A percentile compares a stretch with the other conserved stretches of the same genome.
Evolutionary conservation across 345 rosid genomes (phyloP).

Genomic region (Litchi chinensis): DNA sequence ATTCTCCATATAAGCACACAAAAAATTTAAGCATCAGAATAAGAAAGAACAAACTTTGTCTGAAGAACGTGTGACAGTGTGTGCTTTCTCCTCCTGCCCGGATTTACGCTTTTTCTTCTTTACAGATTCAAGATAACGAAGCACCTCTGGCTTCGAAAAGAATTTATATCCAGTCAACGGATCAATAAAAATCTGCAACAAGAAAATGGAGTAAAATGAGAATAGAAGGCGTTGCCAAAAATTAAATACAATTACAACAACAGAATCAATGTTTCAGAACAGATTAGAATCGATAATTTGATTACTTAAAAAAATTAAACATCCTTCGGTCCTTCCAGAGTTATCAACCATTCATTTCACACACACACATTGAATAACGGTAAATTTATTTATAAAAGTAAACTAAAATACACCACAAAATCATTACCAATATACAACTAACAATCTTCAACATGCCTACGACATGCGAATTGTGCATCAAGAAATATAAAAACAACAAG

Average conservation of each 20-base stretch:
- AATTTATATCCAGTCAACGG: slow-evolving; percentile 36
- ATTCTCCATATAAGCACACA: neutral
- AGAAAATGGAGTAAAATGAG: slow-evolving; percentile 8
- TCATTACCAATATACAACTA: neutral
- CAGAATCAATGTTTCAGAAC: neutral
- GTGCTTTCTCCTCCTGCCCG: slow-evolving; percentile 19
- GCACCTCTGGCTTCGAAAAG: slow-evolving; percentile 44
- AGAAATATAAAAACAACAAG: neutral
- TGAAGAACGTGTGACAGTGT: neutral
- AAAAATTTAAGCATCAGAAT: slow-evolving; percentile 3
- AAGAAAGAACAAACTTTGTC: slow-evolving; percentile 29
- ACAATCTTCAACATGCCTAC: neutral
- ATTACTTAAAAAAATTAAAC: neutral
- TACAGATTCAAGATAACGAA: slow-evolving; percentile 30
- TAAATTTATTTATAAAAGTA: no score
- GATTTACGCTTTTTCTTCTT: slow-evolving; percentile 15
- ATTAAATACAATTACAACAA: neutral
- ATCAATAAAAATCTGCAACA: slow-evolving; percentile 39
- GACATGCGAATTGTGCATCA: slow-evolving; percentile 2
- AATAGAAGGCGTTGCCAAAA: neutral
- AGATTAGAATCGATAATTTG: neutral
- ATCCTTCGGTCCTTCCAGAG: neutral
- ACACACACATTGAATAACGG: no score
- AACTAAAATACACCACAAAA: neutral
- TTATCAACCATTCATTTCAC: neutral